A percentile compares a stretch with the other conserved stretches of the same genome.
These are phyloP conservation scores for Exophiala phaeomuriformis DNA, from an alignment of 2,329 filamentous ascomycete genomes.

Conservation along the genomic window DNA sequence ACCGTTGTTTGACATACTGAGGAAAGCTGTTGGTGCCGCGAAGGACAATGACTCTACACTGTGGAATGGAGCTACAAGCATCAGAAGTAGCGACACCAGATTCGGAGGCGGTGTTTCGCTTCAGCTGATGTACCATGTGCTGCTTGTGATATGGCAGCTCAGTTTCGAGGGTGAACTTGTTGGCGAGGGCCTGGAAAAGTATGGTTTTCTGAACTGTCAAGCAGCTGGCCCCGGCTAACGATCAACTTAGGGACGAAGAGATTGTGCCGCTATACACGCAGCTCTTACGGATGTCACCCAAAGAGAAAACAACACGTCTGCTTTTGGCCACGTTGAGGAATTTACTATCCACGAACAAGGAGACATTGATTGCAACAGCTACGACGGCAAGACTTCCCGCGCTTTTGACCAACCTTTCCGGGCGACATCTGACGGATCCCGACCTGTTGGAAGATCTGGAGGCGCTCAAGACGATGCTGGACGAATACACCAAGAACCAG, in stretches of 20 bases:
- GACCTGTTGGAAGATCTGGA: slow-evolving; percentile 45
- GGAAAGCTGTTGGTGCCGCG: slow-evolving; percentile 63
- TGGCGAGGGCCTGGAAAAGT: slow-evolving; percentile 81
- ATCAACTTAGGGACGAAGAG: slow-evolving; percentile 68
- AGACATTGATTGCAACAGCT: slow-evolving; percentile 66
- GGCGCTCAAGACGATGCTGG: slow-evolving; percentile 58
- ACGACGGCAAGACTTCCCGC: slow-evolving; percentile 73
- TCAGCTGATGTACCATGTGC: slow-evolving; percentile 87
- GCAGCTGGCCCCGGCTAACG: slow-evolving; percentile 17
- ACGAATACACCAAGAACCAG: slow-evolving; percentile 70
- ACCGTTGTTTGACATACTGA: slow-evolving; percentile 74
- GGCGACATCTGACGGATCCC: slow-evolving; percentile 44
- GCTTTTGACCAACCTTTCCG: slow-evolving; percentile 52
- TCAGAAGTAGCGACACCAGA: slow-evolving; percentile 57
- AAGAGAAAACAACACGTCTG: slow-evolving; percentile 94
- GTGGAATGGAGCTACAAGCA: slow-evolving; percentile 46
- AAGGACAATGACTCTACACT: slow-evolving; percentile 59
- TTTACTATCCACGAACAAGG: slow-evolving; percentile 67
- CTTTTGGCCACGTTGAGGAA: slow-evolving; percentile 85
- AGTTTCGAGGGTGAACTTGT: slow-evolving; percentile 72
- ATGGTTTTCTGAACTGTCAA: slow-evolving; percentile 32
- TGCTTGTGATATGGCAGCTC: slow-evolving; percentile 91
- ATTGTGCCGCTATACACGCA: slow-evolving; percentile 88
- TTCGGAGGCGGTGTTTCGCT: slow-evolving; percentile 73
- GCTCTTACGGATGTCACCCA: slow-evolving; percentile 82